These are phyloP conservation scores for Mortierella sp. DNA, from an alignment of 371 early-diverging fungal genomes.

Conservation along the genomic window DNA sequence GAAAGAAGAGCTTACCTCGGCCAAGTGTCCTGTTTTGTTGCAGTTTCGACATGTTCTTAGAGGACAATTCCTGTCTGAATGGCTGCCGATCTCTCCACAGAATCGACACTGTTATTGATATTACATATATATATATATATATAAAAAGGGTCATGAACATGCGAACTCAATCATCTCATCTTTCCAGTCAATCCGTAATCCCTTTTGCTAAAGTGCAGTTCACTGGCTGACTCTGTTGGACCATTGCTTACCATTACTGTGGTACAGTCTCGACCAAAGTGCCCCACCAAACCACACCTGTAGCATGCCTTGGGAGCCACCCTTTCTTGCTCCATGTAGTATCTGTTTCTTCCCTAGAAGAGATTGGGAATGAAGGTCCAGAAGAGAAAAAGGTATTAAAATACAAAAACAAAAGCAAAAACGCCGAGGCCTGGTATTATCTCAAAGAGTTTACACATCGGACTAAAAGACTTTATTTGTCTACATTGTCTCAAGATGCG, in stretches of 20 bases:
- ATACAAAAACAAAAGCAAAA: no score
- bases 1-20: conserved; percentile 15
- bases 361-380: no score
- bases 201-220: no score
- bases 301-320: conserved; percentile 2
- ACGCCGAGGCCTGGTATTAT: no score
- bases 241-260: no score
- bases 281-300: conserved; percentile 21
- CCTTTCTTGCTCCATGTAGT: conserved; percentile 24
- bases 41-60: conserved; percentile 26
- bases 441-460: neutral
- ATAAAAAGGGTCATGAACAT: neutral
- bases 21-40: conserved; percentile 31
- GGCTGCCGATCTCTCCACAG: conserved; percentile 36
- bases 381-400: neutral
- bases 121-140: neutral
- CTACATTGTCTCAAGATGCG: no score
- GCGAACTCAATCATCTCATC: no score
- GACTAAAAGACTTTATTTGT: no score
- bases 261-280: conserved; percentile 19
- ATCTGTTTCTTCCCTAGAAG: conserved; percentile 26
- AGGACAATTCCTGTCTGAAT: conserved; percentile 19
- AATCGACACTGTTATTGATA: conserved; percentile 14
- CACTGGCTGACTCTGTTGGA: no score
- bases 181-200: no score